phyloP scores from a whole-genome alignment of 129 eudicot species.

The Mikania micrantha region DNA sequence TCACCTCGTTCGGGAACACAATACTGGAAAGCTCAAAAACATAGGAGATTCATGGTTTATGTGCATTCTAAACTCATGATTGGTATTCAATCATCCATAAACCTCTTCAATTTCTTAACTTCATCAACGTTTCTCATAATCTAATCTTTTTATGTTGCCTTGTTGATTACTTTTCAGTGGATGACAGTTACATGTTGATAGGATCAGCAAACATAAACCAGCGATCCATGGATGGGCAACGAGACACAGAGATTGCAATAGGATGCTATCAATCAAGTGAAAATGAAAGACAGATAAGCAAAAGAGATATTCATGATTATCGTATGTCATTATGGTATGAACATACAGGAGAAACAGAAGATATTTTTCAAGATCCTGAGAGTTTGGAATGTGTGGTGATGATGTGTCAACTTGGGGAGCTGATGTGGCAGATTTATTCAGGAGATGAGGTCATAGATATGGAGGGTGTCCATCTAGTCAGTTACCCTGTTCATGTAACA shows the following conservation, averaged over 20 bases:
- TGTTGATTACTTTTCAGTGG: conserved; percentile 43
- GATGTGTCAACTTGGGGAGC: conserved; percentile 52
- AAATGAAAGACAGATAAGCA: conserved; percentile 10
- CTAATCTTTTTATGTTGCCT: not conserved
- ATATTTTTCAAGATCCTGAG: conserved; percentile 45
- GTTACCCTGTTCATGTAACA: conserved; percentile 65
- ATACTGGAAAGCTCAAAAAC: conserved; percentile 76
- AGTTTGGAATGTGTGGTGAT: conserved; percentile 53
- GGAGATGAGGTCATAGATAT: conserved; percentile 67
- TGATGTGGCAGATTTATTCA: conserved; percentile 66
- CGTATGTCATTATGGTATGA: conserved; percentile 91
- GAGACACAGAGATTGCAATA: conserved; percentile 93
- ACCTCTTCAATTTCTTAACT: not conserved
- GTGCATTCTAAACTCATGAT: conserved; percentile 97
- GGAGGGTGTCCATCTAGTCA: conserved; percentile 75
- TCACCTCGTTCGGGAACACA: conserved; percentile 61
- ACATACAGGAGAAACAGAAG: conserved; percentile 60
- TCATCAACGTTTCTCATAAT: not conserved
- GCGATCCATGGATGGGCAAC: conserved; percentile 87
- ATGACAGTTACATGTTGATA: conserved; percentile 69
- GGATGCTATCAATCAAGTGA: conserved; percentile 72
- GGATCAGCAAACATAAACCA: conserved; percentile 97
- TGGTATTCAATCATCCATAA: conserved; percentile 36
- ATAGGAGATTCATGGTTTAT: conserved; percentile 86
- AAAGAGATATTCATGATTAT: conserved; percentile 50